phyloP scores from a whole-genome alignment of 2,329 filamentous ascomycete genomes.

The Aspergillus aculeatus region DNA sequence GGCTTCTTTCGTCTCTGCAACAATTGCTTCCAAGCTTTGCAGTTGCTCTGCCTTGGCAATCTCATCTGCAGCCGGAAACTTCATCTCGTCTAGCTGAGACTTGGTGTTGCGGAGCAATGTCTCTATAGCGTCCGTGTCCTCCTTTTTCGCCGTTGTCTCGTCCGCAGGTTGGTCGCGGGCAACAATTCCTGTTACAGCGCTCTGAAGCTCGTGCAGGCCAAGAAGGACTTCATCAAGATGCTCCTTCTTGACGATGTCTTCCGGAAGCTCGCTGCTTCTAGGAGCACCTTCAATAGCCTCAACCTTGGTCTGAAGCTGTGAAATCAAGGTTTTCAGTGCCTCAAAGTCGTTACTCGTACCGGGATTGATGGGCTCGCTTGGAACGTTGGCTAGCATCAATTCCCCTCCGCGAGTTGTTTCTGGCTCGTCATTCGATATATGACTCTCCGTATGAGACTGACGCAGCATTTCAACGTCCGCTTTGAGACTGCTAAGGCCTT shows the following conservation, averaged over 20 bases:
- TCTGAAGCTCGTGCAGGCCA: constrained; percentile 55
- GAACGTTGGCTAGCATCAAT: constrained; percentile 52
- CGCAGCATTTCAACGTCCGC: constrained; percentile 76
- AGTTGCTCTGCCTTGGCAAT: constrained; percentile 62
- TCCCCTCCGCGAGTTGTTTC: constrained; percentile 53
- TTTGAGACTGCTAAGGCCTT: constrained; percentile 73
- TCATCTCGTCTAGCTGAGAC: constrained; percentile 78
- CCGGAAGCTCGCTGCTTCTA: constrained; percentile 35
- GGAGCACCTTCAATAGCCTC: constrained; percentile 66
- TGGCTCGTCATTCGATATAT: constrained; percentile 51
- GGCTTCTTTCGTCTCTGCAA: constrained; percentile 73
- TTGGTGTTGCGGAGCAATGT: constrained; percentile 88
- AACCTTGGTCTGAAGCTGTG: constrained; percentile 78
- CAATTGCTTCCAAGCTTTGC: constrained; percentile 63
- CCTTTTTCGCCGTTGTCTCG: constrained; percentile 65
- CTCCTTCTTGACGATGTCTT: constrained; percentile 47
- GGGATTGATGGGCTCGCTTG: constrained; percentile 40
- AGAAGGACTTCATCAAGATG: constrained; percentile 49
- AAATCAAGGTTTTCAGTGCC: constrained; percentile 78
- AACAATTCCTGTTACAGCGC: constrained; percentile 55
- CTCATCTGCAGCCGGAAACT: constrained; percentile 62
- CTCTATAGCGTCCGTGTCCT: constrained; percentile 88
- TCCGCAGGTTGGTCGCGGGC: constrained; percentile 40
- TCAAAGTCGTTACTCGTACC: constrained; percentile 70
- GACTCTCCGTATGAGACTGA: constrained; percentile 47